Base-by-base conservation (phyloP, 192 early-diverging fungal species). In the Entophlyctis luteolus region DNA sequence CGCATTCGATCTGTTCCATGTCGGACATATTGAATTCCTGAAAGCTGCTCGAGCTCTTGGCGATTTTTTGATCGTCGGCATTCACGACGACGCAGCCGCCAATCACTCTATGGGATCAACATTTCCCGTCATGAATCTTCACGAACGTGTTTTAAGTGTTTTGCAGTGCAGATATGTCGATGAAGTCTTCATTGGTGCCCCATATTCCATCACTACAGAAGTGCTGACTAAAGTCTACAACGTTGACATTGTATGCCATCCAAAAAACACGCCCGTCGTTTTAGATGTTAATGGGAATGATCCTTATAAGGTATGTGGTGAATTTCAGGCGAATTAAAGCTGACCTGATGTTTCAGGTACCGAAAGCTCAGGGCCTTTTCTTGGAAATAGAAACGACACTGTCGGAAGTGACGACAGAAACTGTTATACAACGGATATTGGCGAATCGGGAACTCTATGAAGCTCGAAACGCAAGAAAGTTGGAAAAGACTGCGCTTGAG, bases 1-100 rank as follows among this genome's bases (percentile, higher is more conserved):
- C 22, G 91, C 91, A 14, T 98, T 96, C 79, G 95, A 98, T 67
- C 74, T 98, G 63, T 98, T 98, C 85, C 95, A 96, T 72, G 68
- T 87, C 2, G 92, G 92, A n/a, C 95, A 98, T 72, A 90, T 93
- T 68, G 91, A 95, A 74, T 95, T 96, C 78, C 77, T 98, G 71
- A 87, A 87, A 69, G 84, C 88, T 62, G 93, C 92, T 28, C 91
- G 86, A 65, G 85, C 83, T 55, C 75, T 88, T 48, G 94, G 95
- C 42, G 86, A 93, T 77, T 98, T 91, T 58, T 77, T 98, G 57
- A 81, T 98, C 39, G 96, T 96, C 18, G 96, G 94, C 35, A 81
- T 98, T 27, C 93, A 94, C 72, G 91, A 94, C 54, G 96, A 96
- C 79, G 72, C 87, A 84, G 87, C 87, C 3, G 91, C 95, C 48